Evolutionary conservation across 2,329 filamentous ascomycete genomes (phyloP), one percentile per base, ranked within the genome.

Genomic region (Rhynchosporium secalis): DNA sequence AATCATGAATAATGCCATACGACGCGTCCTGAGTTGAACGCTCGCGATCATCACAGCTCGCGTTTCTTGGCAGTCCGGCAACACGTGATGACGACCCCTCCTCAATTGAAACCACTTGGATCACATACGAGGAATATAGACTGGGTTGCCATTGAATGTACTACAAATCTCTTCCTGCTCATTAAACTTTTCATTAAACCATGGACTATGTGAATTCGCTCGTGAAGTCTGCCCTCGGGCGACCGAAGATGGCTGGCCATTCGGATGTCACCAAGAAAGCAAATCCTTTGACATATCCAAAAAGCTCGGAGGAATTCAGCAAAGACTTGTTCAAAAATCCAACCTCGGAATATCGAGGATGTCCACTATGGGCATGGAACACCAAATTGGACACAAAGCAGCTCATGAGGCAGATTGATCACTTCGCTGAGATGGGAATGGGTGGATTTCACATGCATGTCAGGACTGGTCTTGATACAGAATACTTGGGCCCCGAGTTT

Each of bases 361-460:
- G 66, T 56, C 73, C 72, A 2, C 57, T 74, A 4, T 74, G 73
- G 71, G 55, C 71, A 43, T 75, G 73, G 72, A 75, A 74, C 51
- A 66, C 65, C 2, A 71, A 69, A 43, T 68, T 74, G 8, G 67
- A 73, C 9, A 70, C 69, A 61, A 61, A 62, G 10, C 68, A 71
- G 58, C 58, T 74, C 54, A 66, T 71, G 1, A 67, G 71, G 26
- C 72, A 75, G 55, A 73, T 75, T 36, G 71, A 74, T 56, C 54
- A 69, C 58, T 69, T 75, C 20, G 46, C 62, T 15, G 69, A 70
- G 9, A 75, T 75, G 73, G 72, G 73, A 2, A 65, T 74, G 61
- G 73, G 72, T 3, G 73, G 73, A 3, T 74, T 74, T 46, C 49
- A 57, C 36, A 74, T 74, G 66, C 72, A 75, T 64, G 68, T 70